Percentiles rank a stretch among this genome's conserved stretches.
Evolutionary conservation across 73 alveolate species (phyloP).

Genomic region (Paramecium octaurelia): DNA sequence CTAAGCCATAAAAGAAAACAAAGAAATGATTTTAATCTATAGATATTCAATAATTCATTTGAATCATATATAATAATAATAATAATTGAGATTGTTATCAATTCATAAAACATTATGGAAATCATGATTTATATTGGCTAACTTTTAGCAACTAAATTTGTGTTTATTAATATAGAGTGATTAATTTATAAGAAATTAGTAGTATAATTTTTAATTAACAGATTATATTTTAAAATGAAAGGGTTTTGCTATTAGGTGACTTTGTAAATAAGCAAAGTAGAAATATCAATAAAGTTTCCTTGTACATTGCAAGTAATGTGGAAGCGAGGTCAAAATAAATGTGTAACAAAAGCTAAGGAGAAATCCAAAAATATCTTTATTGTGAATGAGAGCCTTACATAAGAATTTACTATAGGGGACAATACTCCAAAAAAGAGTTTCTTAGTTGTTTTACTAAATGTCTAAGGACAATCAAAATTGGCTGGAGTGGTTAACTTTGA

Average conservation of each 20-base stretch:
- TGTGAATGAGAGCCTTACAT: neutral
- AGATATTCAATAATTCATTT: neutral
- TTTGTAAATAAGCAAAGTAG: neutral
- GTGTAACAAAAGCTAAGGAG: neutral
- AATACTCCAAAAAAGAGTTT: neutral
- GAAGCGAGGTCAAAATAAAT: constrained; percentile 12
- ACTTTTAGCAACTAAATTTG: neutral
- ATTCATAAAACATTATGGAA: neutral
- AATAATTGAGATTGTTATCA: neutral
- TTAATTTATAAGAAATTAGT: neutral
- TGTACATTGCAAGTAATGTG: constrained; percentile 15
- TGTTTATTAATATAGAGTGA: neutral
- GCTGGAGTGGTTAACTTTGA: constrained; percentile 28
- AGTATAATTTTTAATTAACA: neutral
- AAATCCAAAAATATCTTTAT: neutral
- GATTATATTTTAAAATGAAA: constrained; percentile 2
- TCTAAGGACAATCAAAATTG: constrained; percentile 18
- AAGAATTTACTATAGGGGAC: neutral
- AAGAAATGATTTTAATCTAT: neutral
- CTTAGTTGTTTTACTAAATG: neutral
- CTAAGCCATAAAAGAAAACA: neutral
- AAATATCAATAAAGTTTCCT: constrained; percentile 19
- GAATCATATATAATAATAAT: neutral
- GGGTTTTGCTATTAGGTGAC: neutral
- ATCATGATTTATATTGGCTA: neutral